Evolutionary conservation across 1,284 basidiomycete genomes (phyloP), one percentile per base, ranked within the genome.

Genomic region (Uromyces viciae-fabae): DNA sequence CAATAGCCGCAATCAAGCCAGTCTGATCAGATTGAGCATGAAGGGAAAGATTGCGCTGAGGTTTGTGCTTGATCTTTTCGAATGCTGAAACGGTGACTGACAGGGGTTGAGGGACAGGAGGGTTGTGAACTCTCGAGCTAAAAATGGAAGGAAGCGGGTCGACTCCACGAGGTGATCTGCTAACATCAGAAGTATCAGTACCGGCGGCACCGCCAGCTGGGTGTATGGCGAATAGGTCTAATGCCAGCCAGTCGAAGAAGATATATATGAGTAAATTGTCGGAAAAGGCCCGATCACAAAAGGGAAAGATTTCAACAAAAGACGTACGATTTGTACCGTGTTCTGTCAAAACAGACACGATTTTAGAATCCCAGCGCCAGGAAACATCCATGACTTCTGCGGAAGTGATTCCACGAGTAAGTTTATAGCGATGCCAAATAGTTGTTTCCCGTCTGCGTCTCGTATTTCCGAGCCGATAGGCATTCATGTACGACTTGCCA

Each of bases 371-470:
- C 78, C 78, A 80, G 42, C 54, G 38, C 78, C 78, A 80, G 31
- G 49, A 38, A 9, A 80, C 78, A 8, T 66, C 56, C n/a, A 33
- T 62, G 0, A 73, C 69, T 46, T 73, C 78, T 46, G 78, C 78
- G 11, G 78, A 62, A 11, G 78, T 80, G 31, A 72, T 64, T 15
- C 78, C 78, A 19, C 78, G 68, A 28, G 54, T 58, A 9, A 80
- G 60, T 54, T 80, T 80, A 42, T 73, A 80, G 14, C 78, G 78
- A 60, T 80, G 78, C 78, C 78, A 80, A 15, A 80, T 58, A 17
- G 78, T 73, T 8, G 78, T 22, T 56, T 80, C 52, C 25, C 49
- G 52, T 25, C 46, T 36, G 11, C 62, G 54, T 38, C 58, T n/a
- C 43, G 62, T 25, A 38, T 22, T 19, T 33, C 33, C 9, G 43